These are phyloP conservation scores for Penicillium manginii DNA, from an alignment of 495 filamentous ascomycete genomes.

Conservation along the genomic window DNA sequence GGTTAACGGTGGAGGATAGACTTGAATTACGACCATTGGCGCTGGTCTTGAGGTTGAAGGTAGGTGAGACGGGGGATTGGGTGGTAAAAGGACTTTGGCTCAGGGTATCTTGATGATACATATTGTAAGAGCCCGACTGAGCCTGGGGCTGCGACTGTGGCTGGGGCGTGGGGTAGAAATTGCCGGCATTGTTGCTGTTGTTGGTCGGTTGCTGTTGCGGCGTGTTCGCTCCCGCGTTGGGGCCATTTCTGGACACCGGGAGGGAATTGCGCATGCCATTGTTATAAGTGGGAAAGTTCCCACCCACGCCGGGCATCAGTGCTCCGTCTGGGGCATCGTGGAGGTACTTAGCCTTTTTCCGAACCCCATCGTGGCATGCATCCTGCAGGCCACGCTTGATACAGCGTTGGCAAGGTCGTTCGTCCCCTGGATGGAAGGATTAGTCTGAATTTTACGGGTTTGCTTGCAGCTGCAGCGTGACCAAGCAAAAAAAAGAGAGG, in stretches of 20 bases:
- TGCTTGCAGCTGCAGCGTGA: background rate
- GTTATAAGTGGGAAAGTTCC: slow-evolving; percentile 43
- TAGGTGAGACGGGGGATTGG: slow-evolving; percentile 71
- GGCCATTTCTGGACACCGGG: slow-evolving; percentile 38
- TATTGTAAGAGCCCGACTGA: slow-evolving; percentile 39
- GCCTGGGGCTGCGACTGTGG: slow-evolving; percentile 32
- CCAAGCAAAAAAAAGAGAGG: background rate
- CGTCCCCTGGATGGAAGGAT: slow-evolving; percentile 60
- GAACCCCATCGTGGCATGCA: slow-evolving; percentile 90
- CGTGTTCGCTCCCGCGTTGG: slow-evolving; percentile 27
- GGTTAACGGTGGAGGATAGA: slow-evolving; percentile 39
- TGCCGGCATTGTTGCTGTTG: slow-evolving; percentile 22
- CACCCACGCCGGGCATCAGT: slow-evolving; percentile 61
- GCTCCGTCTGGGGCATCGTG: slow-evolving; percentile 89
- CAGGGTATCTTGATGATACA: slow-evolving; percentile 47
- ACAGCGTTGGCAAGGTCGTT: slow-evolving; percentile 91
- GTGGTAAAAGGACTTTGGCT: slow-evolving; percentile 61
- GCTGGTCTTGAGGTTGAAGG: slow-evolving; percentile 56
- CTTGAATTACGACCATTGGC: slow-evolving; percentile 44
- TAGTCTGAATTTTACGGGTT: background rate
- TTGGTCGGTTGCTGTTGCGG: slow-evolving; percentile 26
- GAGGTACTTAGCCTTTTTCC: slow-evolving; percentile 99
- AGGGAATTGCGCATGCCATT: slow-evolving; percentile 35
- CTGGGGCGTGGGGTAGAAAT: slow-evolving; percentile 42
- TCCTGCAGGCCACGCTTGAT: slow-evolving; percentile 91